These are phyloP conservation scores for Linum usitatissimum DNA, from an alignment of 345 rosid genomes.

Conservation along the genomic window DNA sequence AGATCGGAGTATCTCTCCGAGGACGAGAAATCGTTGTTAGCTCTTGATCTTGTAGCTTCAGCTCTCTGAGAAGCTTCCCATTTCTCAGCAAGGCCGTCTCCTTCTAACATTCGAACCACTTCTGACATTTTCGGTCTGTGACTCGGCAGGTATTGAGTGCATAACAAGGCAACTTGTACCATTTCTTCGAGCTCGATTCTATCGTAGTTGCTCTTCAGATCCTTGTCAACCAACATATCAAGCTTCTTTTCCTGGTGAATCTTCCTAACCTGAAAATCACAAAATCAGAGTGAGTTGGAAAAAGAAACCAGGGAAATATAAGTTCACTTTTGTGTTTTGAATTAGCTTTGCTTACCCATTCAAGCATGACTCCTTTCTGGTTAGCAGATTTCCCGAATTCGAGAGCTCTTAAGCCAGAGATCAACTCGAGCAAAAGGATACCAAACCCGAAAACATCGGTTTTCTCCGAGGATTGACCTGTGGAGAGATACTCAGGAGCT, in stretches of 20 bases:
- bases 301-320: neutral
- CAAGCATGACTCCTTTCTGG: slow-evolving; percentile 84
- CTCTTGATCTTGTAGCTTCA: slow-evolving; percentile 44
- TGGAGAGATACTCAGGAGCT: slow-evolving; percentile 88
- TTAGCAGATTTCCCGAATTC: slow-evolving; percentile 71
- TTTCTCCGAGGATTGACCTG: slow-evolving; percentile 92
- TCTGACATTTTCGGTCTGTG: slow-evolving; percentile 92
- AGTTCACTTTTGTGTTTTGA: neutral
- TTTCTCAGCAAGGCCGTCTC: slow-evolving; percentile 89
- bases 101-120: slow-evolving; percentile 92
- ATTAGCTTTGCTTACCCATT: slow-evolving; percentile 49
- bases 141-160: slow-evolving; percentile 72
- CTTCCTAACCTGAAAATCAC: slow-evolving; percentile 54
- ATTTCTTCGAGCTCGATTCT: slow-evolving; percentile 71
- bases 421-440: slow-evolving; percentile 72
- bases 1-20: slow-evolving; percentile 80
- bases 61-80: slow-evolving; percentile 94
- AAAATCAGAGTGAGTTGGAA: neutral
- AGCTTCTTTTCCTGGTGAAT: slow-evolving; percentile 84
- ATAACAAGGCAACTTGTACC: slow-evolving; percentile 76
- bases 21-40: slow-evolving; percentile 56
- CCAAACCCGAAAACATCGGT: slow-evolving; percentile 96
- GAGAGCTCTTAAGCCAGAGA: slow-evolving; percentile 73
- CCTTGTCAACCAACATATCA: slow-evolving; percentile 79
- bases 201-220: slow-evolving; percentile 56